Conservation (phyloP, 148 eudicot genomes). For the Fallopia convolvulus region DNA sequence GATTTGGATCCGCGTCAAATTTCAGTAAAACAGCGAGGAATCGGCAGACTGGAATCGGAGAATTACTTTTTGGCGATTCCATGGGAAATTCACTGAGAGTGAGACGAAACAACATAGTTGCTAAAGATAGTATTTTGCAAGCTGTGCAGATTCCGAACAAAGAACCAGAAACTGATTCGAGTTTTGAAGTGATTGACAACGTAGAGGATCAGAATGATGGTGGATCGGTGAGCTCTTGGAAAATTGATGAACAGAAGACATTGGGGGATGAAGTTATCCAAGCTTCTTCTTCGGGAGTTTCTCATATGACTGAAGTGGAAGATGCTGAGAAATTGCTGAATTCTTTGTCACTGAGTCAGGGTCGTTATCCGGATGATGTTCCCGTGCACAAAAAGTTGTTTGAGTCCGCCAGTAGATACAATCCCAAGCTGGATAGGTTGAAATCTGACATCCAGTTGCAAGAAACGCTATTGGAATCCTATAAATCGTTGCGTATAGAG, state of each 20-base stretch:
- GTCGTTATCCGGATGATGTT: background rate
- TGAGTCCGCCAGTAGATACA: constrained; percentile 20
- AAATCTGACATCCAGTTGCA: constrained; percentile 28
- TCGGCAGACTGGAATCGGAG: constrained; percentile 8
- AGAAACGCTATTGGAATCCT: constrained; percentile 18
- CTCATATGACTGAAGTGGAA: constrained; percentile 21
- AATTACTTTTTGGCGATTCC: background rate
- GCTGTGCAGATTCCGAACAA: constrained; percentile 18
- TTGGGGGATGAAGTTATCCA: constrained; percentile 10
- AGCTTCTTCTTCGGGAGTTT: constrained; percentile 25
- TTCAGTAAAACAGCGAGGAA: constrained; percentile 13
- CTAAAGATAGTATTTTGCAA: constrained; percentile 9
- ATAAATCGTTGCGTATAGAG: constrained; percentile 19
- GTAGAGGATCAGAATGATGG: constrained; percentile 4
- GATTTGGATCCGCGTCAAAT: constrained; percentile 19
- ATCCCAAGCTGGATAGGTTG: constrained; percentile 22
- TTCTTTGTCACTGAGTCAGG: constrained; percentile 16
- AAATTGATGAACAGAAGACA: constrained; percentile 17
- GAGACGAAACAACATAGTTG: background rate
- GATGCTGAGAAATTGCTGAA: constrained; percentile 24
- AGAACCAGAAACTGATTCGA: background rate
- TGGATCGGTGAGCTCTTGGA: constrained; percentile 20
- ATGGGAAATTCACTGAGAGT: constrained; percentile 12
- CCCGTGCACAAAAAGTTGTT: constrained; percentile 35
- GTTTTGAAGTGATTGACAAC: too few species aligned